Conservation (phyloP, 2,329 filamentous ascomycete species). For the Tolypocladium inflatum region DNA sequence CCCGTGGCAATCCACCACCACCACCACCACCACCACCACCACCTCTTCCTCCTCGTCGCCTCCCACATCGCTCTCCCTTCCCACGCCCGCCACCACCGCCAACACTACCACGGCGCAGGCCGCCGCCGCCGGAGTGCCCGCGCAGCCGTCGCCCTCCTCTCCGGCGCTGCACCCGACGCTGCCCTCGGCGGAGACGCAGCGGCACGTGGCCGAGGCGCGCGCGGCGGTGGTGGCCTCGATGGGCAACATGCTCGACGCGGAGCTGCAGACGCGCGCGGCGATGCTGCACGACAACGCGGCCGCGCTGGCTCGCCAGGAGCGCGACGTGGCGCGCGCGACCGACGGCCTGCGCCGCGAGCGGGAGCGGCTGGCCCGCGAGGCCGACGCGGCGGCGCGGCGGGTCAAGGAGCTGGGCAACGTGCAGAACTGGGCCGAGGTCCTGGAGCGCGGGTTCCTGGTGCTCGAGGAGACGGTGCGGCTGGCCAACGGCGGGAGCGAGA, state of each 20-base stretch:
- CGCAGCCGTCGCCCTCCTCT: conserved; percentile 6
- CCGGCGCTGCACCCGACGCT: conserved; percentile 24
- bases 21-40: background rate
- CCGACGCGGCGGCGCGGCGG: conserved; percentile 49
- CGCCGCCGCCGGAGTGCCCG: background rate
- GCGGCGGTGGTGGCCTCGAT: conserved; percentile 52
- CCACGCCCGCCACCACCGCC: background rate
- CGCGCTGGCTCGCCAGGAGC: conserved; percentile 58
- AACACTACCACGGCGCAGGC: background rate
- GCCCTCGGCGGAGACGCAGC: conserved; percentile 31
- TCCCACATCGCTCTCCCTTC: background rate
- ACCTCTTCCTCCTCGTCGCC: background rate
- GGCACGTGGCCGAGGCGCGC: conserved; percentile 46
- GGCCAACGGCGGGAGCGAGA: conserved; percentile 25
- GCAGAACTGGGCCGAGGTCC: conserved; percentile 80
- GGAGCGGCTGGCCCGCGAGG: conserved; percentile 54
- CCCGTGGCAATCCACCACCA: background rate
- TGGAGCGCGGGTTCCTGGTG: conserved; percentile 58
- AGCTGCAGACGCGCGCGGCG: conserved; percentile 57
- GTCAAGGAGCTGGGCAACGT: conserved; percentile 74
- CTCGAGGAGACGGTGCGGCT: conserved; percentile 55
- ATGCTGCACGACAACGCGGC: conserved; percentile 61
- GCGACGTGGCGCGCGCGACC: conserved; percentile 51
- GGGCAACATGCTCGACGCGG: conserved; percentile 59
- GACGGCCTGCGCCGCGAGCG: conserved; percentile 52